Percentiles rank a stretch among this genome's conserved stretches.
Evolutionary conservation across 164 flowering plant species (phyloP).

Genomic region (Warburgia ugandensis): DNA sequence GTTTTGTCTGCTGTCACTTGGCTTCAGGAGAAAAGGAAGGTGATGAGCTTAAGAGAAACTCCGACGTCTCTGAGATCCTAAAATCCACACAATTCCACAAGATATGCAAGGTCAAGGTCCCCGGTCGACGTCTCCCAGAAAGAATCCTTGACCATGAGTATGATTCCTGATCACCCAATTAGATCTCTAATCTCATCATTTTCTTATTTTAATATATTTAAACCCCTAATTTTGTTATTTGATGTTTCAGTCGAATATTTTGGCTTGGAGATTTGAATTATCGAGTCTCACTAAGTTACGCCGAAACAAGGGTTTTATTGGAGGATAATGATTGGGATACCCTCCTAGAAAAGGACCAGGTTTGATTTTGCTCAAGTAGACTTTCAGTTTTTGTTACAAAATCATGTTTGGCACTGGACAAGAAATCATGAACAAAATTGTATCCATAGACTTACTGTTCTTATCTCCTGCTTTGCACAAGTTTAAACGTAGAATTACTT

Average conservation of each 20-base stretch:
- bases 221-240: not conserved
- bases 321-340: constrained; percentile 86
- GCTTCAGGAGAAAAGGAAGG: constrained; percentile 99
- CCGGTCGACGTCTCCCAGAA: constrained; percentile 43
- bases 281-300: constrained; percentile 71
- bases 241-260: constrained; percentile 55
- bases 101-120: constrained; percentile 59
- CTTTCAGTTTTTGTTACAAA: too few species aligned
- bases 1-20: constrained; percentile 89
- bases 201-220: not conserved
- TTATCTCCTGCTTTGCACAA: too few species aligned
- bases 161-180: constrained; percentile 10
- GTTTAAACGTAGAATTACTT: too few species aligned
- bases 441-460: too few species aligned
- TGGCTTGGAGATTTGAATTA: constrained; percentile 98
- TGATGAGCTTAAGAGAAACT: constrained; percentile 73
- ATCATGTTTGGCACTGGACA: too few species aligned
- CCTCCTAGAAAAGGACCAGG: constrained; percentile 83
- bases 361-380: too few species aligned
- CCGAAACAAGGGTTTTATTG: constrained; percentile 54
- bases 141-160: constrained; percentile 88
- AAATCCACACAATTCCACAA: constrained; percentile 61
- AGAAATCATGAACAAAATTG: too few species aligned
- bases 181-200: too few species aligned
- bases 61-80: constrained; percentile 73